Conservation (phyloP, 2,329 filamentous ascomycete species). For the Sphaerulina musiva region DNA sequence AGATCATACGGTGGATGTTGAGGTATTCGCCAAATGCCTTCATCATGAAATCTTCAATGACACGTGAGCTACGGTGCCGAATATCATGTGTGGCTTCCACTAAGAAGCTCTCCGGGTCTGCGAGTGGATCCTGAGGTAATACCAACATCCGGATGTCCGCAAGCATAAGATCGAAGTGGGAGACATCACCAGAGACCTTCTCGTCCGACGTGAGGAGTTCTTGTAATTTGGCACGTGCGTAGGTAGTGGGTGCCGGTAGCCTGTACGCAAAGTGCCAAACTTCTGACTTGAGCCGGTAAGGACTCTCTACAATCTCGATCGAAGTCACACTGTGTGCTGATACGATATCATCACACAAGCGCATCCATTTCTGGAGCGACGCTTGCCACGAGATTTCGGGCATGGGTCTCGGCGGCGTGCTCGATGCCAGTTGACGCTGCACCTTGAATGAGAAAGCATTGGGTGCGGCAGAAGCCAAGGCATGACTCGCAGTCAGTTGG, state of each 20-base stretch:
- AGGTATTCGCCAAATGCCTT: conserved; percentile 59
- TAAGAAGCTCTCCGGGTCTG: conserved; percentile 68
- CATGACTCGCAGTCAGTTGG: conserved; percentile 50
- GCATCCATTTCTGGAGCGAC: conserved; percentile 62
- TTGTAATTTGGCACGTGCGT: conserved; percentile 58
- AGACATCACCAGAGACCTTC: conserved; percentile 59
- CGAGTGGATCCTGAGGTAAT: conserved; percentile 62
- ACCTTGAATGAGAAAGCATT: conserved; percentile 86
- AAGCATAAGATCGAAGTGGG: conserved; percentile 66
- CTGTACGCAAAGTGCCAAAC: conserved; percentile 60
- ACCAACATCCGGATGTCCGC: conserved; percentile 74
- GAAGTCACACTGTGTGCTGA: conserved; percentile 41
- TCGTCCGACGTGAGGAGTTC: conserved; percentile 61
- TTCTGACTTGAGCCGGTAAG: conserved; percentile 24
- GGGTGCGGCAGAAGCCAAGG: conserved; percentile 58
- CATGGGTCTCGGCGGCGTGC: conserved; percentile 85
- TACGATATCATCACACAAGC: conserved; percentile 64
- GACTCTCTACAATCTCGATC: conserved; percentile 19
- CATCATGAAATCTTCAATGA: conserved; percentile 63
- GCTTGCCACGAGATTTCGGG: conserved; percentile 68
- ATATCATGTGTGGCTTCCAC: conserved; percentile 69
- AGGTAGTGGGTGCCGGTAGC: conserved; percentile 72
- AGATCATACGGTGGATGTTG: conserved; percentile 75
- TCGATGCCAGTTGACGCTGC: conserved; percentile 85
- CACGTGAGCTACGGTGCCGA: conserved; percentile 63